Base-by-base conservation (phyloP, 257 asterid species). In the Misopates orontium region DNA sequence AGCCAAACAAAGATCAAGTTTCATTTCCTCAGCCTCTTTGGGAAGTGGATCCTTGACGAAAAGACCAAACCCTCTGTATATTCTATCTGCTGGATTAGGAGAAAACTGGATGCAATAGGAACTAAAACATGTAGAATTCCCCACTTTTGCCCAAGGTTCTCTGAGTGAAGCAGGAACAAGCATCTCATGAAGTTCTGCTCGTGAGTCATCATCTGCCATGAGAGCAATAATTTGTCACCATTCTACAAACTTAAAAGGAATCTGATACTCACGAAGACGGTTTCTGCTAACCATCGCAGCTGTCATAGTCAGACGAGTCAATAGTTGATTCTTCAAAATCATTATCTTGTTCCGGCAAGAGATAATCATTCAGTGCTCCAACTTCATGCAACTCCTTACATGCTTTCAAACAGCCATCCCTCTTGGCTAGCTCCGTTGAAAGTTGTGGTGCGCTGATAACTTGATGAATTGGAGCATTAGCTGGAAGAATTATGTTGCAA, bases 331-430 rank as follows among this genome's bases (percentile, higher is more conserved):
- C 95, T 64, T 82, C 95, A 44, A 21, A 51, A 24, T 32, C 72
- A 21, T 79, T 80, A 67, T 85, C 77, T 75, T 84, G 86, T 71
- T 86, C 97, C 4, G 95, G 95, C 85, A 94, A 85, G 61, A 94
- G 96, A 82, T 82, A 84, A 76, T 94, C 95, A 57, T 90, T 90
- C 69, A 94, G 84, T 13, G 97, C 97, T 68, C 97, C 96, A 60
- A 87, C 71, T 77, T 80, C 89, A 78, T 94, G 97, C 77, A 94
- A 78, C 40, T 77, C 78, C 83, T 85, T 81, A 83, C 99, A 94
- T 73, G 99, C 99, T 78, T 80, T 83, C 78, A 94, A 81, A 73
- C 97, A 94, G 66, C 95, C 97, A 73, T 88, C 96, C 77, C 76
- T 90, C 79, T 87, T 94, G 75, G 97, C 91, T 57, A 71, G 84